Conservation (phyloP, 1,284 basidiomycete species). For the Veloporphyrellus conicus region DNA sequence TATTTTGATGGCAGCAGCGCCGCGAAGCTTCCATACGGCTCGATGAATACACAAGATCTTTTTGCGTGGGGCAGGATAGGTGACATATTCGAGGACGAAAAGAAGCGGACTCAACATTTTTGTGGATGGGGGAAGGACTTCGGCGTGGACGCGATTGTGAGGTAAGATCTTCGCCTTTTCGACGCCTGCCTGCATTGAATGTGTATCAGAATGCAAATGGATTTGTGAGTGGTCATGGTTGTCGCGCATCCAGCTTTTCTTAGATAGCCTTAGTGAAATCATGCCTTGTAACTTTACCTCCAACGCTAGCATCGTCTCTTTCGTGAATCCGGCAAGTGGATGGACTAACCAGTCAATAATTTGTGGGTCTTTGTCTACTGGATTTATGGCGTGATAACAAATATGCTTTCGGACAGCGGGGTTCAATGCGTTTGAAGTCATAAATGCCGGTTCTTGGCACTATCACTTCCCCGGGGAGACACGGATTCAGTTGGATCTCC, state of each 20-base stretch:
- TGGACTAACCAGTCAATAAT: constrained; percentile 13
- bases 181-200: not conserved
- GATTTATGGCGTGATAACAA: not conserved
- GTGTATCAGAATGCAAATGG: constrained; percentile 43
- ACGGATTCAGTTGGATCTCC: constrained; percentile 34
- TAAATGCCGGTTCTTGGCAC: constrained; percentile 34
- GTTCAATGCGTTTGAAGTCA: constrained; percentile 10
- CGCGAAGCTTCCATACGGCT: constrained; percentile 35
- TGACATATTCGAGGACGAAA: constrained; percentile 23
- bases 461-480: constrained; percentile 36
- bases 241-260: not conserved
- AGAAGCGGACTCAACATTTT: constrained; percentile 31
- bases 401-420: not conserved
- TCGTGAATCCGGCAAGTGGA: too few species aligned
- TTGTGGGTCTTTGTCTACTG: constrained; percentile 2
- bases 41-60: constrained; percentile 44
- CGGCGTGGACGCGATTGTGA: constrained; percentile 38
- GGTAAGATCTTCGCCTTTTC: constrained; percentile 22
- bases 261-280: constrained; percentile 39
- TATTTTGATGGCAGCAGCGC: too few species aligned
- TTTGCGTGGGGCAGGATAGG: constrained; percentile 34
- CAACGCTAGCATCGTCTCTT: constrained; percentile 39
- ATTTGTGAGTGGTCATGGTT: constrained; percentile 38
- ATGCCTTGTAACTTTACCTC: constrained; percentile 49
- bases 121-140: constrained; percentile 36